Percentiles rank a stretch among this genome's conserved stretches.
Conservation (phyloP, 2,329 filamentous ascomycete genomes). For the Emericellopsis atlantica region DNA sequence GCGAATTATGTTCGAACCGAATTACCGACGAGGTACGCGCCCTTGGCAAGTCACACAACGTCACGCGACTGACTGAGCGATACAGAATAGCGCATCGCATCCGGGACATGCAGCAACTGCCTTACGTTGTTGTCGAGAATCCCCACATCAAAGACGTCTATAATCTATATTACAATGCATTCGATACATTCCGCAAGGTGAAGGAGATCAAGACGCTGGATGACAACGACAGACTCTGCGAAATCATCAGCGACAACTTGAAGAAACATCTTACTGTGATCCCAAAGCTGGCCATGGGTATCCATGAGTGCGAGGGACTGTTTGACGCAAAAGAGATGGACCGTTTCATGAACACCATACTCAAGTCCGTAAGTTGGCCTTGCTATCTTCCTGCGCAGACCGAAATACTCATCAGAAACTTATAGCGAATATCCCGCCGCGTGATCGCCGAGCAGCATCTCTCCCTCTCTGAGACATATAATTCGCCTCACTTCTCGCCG, state of each 20-base stretch:
- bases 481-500: conserved; percentile 80
- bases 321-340: conserved; percentile 76
- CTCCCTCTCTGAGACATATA: conserved; percentile 86
- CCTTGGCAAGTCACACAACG: too few relatives aligned
- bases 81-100: conserved; percentile 78
- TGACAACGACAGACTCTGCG: conserved; percentile 82
- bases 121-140: conserved; percentile 94
- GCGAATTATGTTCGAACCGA: conserved; percentile 97
- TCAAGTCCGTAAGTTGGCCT: conserved; percentile 58
- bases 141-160: conserved; percentile 89
- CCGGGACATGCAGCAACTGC: conserved; percentile 92
- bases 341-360: conserved; percentile 86
- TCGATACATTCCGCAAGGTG: conserved; percentile 76
- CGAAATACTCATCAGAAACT: neutral
- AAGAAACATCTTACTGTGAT: conserved; percentile 88
- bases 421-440: conserved; percentile 77
- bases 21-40: conserved; percentile 62
- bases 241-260: conserved; percentile 65
- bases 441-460: conserved; percentile 98
- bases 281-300: conserved; percentile 85
- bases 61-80: too few relatives aligned
- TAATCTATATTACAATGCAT: conserved; percentile 93
- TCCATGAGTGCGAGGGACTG: conserved; percentile 75
- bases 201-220: conserved; percentile 74
- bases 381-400: neutral